Base-by-base conservation (phyloP, 108 stramenopile species). In the Skeletonema menzelii region DNA sequence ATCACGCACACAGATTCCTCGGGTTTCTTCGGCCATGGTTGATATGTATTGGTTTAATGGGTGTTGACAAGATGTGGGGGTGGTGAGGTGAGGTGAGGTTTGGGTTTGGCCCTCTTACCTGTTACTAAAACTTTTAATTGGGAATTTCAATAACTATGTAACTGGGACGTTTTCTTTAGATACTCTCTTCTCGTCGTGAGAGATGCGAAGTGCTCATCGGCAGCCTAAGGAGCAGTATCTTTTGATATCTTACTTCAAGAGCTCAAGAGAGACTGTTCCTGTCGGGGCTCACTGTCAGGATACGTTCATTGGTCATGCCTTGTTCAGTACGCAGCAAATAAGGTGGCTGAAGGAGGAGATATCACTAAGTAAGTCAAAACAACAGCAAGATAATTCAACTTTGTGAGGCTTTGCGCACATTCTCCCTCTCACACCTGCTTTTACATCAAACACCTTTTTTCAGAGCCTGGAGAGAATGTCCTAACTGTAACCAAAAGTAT, bases 1-100 rank as follows among this genome's bases (percentile, higher is more conserved):
- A 80, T 98, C 97, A 38, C 94, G 88, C 58, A 98, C 96, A 79
- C 93, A 94, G 59, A 91, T 88, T 82, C 93, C 93, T 79, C 93
- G 84, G 26, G 85, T 79, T 90, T 94, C 93, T 87, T 94, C 93
- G 47, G 79, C 80, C 80, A 81, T 81, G 77, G 70, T 79, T 60
- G 34, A 12, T 22, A 53, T 53, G 11, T 4, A 3, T 53, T 53
- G 49, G 49, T 24, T 19, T 53, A n/a, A 15, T 24, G 8, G 49
- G 5, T 19, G 49, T 24, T 53, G 40, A 42, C 40, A 42, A 42
- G 40, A 42, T 42, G 40, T 42, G 40, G 3, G 40, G 40, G 35
- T 30, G 46, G 46, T 0, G 46, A 8, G 49, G 5, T 53, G 49
- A 53, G 49, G 49, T 53, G 20, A 11, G 11, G 40, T 42, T n/a